These are phyloP conservation scores for Fusarium avenaceum DNA, from an alignment of 2,329 filamentous ascomycete species.

Conservation along the genomic window DNA sequence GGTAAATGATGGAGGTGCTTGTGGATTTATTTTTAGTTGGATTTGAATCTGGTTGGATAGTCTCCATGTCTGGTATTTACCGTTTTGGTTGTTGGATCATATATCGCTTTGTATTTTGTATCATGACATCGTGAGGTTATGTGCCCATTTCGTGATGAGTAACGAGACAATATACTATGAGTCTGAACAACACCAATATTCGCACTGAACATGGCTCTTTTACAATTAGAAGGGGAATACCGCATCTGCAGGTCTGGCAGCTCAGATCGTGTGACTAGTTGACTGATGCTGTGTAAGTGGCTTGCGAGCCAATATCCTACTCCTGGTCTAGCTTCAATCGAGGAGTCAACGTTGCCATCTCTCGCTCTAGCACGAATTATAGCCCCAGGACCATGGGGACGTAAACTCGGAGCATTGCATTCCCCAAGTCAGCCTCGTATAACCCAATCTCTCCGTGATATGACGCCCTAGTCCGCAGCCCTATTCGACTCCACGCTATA, in stretches of 20 bases:
- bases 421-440: slow-evolving; percentile 26
- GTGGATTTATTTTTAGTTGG: slow-evolving; percentile 35
- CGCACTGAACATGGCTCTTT: background rate
- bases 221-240: background rate
- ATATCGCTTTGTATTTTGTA: background rate
- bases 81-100: background rate
- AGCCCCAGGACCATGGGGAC: slow-evolving; percentile 1
- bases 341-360: slow-evolving; percentile 27
- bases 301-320: background rate
- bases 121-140: background rate
- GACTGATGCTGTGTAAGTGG: slow-evolving; percentile 29
- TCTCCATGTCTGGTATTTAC: background rate
- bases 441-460: background rate
- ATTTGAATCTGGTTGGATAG: background rate
- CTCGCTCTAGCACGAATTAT: background rate
- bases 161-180: background rate
- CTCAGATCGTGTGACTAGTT: slow-evolving; percentile 33
- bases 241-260: slow-evolving; percentile 32
- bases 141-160: background rate
- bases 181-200: background rate
- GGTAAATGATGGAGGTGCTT: slow-evolving; percentile 17
- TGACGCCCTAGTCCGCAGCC: background rate
- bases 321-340: slow-evolving; percentile 7
- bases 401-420: background rate
- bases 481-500: background rate